A percentile compares a stretch with the other conserved stretches of the same genome.
Evolutionary conservation across 2,329 filamentous ascomycete species (phyloP).

Genomic region (Neonectria neomacrospora): DNA sequence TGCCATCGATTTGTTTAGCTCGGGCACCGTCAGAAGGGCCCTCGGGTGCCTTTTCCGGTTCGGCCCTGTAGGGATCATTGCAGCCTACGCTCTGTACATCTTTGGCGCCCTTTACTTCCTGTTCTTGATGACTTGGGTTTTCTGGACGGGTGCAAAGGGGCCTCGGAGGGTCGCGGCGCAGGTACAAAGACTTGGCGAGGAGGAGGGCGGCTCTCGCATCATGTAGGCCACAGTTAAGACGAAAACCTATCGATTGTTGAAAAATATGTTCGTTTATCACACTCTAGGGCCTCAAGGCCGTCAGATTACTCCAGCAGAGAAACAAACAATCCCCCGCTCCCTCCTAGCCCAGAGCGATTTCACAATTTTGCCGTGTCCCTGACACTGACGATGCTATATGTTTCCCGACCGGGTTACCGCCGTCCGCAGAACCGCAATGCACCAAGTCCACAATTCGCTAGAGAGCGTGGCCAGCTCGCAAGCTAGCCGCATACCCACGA

Average conservation of each 20-base stretch:
- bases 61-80: slow-evolving; percentile 3
- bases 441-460: not conserved
- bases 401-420: slow-evolving; percentile 18
- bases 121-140: slow-evolving; percentile 29
- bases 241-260: slow-evolving; percentile 19
- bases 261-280: slow-evolving; percentile 17
- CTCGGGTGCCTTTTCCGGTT: slow-evolving; percentile 8
- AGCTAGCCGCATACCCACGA: not conserved
- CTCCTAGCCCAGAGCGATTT: not conserved
- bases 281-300: slow-evolving; percentile 5
- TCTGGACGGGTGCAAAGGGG: slow-evolving; percentile 29
- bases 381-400: slow-evolving; percentile 31
- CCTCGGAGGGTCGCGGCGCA: slow-evolving; percentile 27
- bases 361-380: slow-evolving; percentile 20
- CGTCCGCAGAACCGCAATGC: slow-evolving; percentile 18
- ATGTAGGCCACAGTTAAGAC: slow-evolving; percentile 20
- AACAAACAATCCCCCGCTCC: slow-evolving; percentile 14
- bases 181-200: slow-evolving; percentile 17
- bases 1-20: slow-evolving; percentile 12
- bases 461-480: not conserved
- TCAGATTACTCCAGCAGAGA: slow-evolving; percentile 22
- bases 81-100: slow-evolving; percentile 12
- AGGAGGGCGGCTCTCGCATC: slow-evolving; percentile 25
- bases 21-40: slow-evolving; percentile 4
- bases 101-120: slow-evolving; percentile 13